Evolutionary conservation across 148 eudicot species (phyloP), one percentile per base, ranked within the genome.

Genomic region (Chenopodium formosanum): DNA sequence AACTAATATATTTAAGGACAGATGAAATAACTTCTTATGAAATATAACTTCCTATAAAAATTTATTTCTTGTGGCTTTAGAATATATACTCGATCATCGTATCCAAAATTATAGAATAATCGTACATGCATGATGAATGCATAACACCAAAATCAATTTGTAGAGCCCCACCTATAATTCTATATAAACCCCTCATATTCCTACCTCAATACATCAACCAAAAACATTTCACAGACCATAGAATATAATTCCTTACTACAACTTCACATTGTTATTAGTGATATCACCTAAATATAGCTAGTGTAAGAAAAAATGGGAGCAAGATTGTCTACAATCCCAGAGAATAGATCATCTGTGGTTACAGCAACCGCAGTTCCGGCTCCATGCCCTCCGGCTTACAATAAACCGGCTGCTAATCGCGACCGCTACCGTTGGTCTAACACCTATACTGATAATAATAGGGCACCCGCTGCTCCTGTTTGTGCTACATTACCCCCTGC

Each of bases 401-500:
- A 72, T 34, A 80, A 60, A 37, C 53, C 82, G 52, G 0, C 67
- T 23, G 7, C 9, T 16, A 56, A 56, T 17, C 60, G 60, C 0
- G 60, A 56, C 60, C 60, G 60, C 20, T 56, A 56, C 52, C 65
- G 22, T 27, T 29, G 65, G 66, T 79, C 52, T 70, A 20, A 69
- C 2, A 32, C 3, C 44, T 14, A 10, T 7, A 62, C 62, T 11
- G 80, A 78, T 16, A 78, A 78, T 16, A 78, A 13, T 48, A 78
- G 73, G 46, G 63, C 62, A 67, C 72, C 60, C 25, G 44, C 44
- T 31, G 60, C 64, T 12, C 81, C 76, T 70, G 7, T 48, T 56
- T 79, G 81, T 79, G 69, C 82, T 14, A 20, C 76, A 16, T 23
- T 56, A 37, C n/a, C 25, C 50, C 69, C 82, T 52, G 14, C 75